A percentile compares a stretch with the other conserved stretches of the same genome.
Conservation (phyloP, 345 rosid genomes). For the Cardamine occulta region DNA sequence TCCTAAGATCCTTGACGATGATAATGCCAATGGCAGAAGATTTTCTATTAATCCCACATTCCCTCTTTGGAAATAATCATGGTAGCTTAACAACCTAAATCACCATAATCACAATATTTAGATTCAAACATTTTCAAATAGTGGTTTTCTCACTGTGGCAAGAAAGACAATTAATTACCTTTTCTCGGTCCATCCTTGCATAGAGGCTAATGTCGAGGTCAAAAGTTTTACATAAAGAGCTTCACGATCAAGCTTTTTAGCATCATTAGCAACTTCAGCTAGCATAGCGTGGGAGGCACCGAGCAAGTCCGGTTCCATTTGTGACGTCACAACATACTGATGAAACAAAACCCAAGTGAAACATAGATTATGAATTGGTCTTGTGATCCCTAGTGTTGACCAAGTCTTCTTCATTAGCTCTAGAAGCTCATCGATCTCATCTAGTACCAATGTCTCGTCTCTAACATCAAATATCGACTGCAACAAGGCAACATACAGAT, state of each 20-base stretch:
- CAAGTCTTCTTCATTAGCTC: constrained; percentile 95
- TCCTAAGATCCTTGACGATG: constrained; percentile 64
- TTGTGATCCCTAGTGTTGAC: constrained; percentile 76
- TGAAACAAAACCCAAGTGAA: constrained; percentile 90
- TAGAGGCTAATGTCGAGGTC: constrained; percentile 63
- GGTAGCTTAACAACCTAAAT: constrained; percentile 61
- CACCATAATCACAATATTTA: not conserved
- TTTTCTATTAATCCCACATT: constrained; percentile 60
- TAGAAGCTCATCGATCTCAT: constrained; percentile 87
- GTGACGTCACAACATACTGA: constrained; percentile 68
- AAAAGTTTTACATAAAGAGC: constrained; percentile 62
- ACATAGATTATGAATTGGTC: constrained; percentile 71
- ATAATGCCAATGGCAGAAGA: constrained; percentile 71
- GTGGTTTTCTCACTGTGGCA: not conserved
- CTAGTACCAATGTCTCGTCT: constrained; percentile 81
- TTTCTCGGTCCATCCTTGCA: constrained; percentile 89
- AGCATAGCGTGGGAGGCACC: constrained; percentile 73
- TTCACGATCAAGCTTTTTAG: constrained; percentile 69
- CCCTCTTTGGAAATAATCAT: constrained; percentile 72
- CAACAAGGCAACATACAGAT: constrained; percentile 64
- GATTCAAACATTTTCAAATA: not conserved
- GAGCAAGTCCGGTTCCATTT: constrained; percentile 77
- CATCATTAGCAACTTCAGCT: constrained; percentile 76
- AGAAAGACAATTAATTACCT: constrained; percentile 24
- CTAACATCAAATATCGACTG: constrained; percentile 72